phyloP scores from a whole-genome alignment of 352 stramenopile species.

The Phytopythium vexans region DNA sequence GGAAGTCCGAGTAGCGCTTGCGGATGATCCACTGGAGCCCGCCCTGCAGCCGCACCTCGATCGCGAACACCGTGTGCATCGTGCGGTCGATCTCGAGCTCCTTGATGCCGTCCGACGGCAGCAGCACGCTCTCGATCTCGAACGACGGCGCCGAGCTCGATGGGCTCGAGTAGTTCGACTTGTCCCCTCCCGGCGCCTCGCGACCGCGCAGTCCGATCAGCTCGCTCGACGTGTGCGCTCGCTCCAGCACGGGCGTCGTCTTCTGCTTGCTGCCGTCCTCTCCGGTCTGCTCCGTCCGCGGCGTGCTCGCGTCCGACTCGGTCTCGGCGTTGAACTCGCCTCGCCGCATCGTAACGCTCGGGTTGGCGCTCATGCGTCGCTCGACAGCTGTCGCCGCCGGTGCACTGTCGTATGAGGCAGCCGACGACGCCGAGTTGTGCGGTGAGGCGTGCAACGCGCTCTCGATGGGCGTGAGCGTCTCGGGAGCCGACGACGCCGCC shows the following conservation, averaged over 20 bases:
- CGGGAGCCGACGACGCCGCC: slow-evolving; percentile 29
- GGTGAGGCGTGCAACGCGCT: slow-evolving; percentile 25
- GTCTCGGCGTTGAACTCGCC: slow-evolving; percentile 17
- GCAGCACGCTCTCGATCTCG: slow-evolving; percentile 80
- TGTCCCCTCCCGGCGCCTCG: slow-evolving; percentile 33
- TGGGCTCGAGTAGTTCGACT: slow-evolving; percentile 35
- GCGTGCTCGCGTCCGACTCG: slow-evolving; percentile 8
- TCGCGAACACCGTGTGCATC: slow-evolving; percentile 75
- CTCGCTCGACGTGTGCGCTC: slow-evolving; percentile 70
- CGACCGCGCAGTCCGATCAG: slow-evolving; percentile 54
- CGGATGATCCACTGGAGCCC: slow-evolving; percentile 86
- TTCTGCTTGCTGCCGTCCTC: slow-evolving; percentile 13
- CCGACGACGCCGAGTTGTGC: slow-evolving; percentile 30
- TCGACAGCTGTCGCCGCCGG: slow-evolving; percentile 44
- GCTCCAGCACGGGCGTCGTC: slow-evolving; percentile 48
- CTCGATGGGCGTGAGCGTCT: slow-evolving; percentile 29
- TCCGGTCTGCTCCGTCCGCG: not conserved
- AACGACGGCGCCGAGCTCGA: slow-evolving; percentile 57
- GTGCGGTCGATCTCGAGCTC: slow-evolving; percentile 82
- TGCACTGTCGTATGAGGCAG: slow-evolving; percentile 37
- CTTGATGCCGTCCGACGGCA: slow-evolving; percentile 64
- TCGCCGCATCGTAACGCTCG: slow-evolving; percentile 32
- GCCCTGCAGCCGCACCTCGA: slow-evolving; percentile 76
- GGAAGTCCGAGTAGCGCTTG: slow-evolving; percentile 89
- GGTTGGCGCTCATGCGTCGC: slow-evolving; percentile 21